Percentiles rank a stretch among this genome's conserved stretches.
Conservation (phyloP, 2,329 filamentous ascomycete species). For the Alternaria solani region DNA sequence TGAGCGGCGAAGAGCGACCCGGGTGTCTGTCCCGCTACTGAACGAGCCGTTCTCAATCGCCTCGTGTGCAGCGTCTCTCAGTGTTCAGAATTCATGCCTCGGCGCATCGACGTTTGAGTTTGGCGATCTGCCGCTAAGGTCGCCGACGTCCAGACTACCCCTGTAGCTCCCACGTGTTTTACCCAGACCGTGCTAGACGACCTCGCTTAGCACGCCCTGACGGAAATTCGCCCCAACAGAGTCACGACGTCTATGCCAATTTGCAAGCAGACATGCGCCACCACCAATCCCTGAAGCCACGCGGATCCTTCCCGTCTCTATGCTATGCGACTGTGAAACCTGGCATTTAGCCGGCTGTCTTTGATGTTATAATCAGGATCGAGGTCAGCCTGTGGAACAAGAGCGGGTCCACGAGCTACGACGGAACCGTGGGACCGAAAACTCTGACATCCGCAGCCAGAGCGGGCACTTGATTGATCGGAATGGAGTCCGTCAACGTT, state of each 20-base stretch:
- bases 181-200: slow-evolving; percentile 8
- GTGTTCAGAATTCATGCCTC: slow-evolving; percentile 7
- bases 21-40: slow-evolving; percentile 3
- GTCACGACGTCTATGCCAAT: slow-evolving; percentile 4
- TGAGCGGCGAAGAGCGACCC: slow-evolving; percentile 1
- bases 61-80: background rate
- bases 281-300: slow-evolving; percentile 9
- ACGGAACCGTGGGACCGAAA: slow-evolving; percentile 4
- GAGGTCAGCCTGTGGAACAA: slow-evolving; percentile 4
- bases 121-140: slow-evolving; percentile 19
- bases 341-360: background rate
- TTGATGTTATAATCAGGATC: background rate
- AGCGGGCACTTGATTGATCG: background rate
- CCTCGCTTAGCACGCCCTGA: slow-evolving; percentile 9
- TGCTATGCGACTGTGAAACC: slow-evolving; percentile 14
- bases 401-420: background rate
- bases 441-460: slow-evolving; percentile 4
- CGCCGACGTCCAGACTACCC: slow-evolving; percentile 18
- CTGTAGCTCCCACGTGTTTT: slow-evolving; percentile 14
- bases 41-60: slow-evolving; percentile 1
- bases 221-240: slow-evolving; percentile 19
- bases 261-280: background rate
- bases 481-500: background rate
- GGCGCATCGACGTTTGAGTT: slow-evolving; percentile 13
- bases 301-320: slow-evolving; percentile 18